Conservation (phyloP, 352 stramenopile genomes). For the Phytophthora boehmeriae region DNA sequence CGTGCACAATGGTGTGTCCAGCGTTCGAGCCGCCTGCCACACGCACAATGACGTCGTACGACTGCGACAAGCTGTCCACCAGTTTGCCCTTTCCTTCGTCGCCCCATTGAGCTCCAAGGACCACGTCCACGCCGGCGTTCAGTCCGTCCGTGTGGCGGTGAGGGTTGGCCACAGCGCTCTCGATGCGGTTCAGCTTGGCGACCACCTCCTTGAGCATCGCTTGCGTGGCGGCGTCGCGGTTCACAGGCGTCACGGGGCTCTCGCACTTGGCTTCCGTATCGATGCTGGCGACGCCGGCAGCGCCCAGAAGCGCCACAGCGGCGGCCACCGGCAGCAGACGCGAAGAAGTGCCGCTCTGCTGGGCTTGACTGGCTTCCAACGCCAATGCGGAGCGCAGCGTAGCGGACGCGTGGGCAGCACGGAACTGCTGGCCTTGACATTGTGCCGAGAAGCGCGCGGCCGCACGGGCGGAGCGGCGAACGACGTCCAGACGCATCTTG, state of each 20-base stretch:
- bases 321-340: slow-evolving; percentile 26
- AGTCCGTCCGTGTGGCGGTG: slow-evolving; percentile 70
- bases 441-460: slow-evolving; percentile 50
- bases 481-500: slow-evolving; percentile 63
- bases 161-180: slow-evolving; percentile 85
- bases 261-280: slow-evolving; percentile 40
- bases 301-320: slow-evolving; percentile 36
- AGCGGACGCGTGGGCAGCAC: slow-evolving; percentile 31
- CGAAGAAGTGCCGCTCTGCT: slow-evolving; percentile 23
- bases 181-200: slow-evolving; percentile 87
- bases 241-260: slow-evolving; percentile 39
- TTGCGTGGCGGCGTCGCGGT: slow-evolving; percentile 57
- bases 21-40: slow-evolving; percentile 98
- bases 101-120: slow-evolving; percentile 98
- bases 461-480: slow-evolving; percentile 44
- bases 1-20: slow-evolving; percentile 98
- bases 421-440: slow-evolving; percentile 33
- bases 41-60: slow-evolving; percentile 97
- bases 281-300: slow-evolving; percentile 31
- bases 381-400: slow-evolving; percentile 52
- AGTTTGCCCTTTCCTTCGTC: slow-evolving; percentile 99
- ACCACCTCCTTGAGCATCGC: slow-evolving; percentile 85
- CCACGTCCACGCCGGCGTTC: slow-evolving; percentile 87
- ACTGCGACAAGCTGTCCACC: slow-evolving; percentile 92
- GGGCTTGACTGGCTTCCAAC: slow-evolving; percentile 44